These are phyloP conservation scores for Lasiodiplodia sp. DNA, from an alignment of 2,329 filamentous ascomycete genomes.

Conservation along the genomic window DNA sequence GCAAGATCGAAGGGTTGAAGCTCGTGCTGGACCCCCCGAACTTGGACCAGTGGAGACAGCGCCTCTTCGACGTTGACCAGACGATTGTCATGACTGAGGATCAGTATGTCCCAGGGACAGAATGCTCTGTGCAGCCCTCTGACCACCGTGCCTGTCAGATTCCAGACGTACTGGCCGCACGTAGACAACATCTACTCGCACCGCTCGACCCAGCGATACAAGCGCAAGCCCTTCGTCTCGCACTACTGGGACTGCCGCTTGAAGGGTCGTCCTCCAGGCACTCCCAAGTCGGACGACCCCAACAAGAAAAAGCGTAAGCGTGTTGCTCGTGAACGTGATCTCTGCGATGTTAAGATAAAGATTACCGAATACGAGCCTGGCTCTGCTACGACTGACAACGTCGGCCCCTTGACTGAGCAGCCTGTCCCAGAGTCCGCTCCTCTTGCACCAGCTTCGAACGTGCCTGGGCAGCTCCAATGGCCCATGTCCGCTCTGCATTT, in stretches of 20 bases:
- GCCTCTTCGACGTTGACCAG: conserved; percentile 77
- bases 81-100: conserved; percentile 76
- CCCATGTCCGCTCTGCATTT: conserved; percentile 5
- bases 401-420: conserved; percentile 17
- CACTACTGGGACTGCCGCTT: conserved; percentile 87
- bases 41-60: conserved; percentile 73
- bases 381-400: conserved; percentile 21
- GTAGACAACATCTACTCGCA: conserved; percentile 87
- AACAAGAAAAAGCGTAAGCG: conserved; percentile 84
- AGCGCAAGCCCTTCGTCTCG: conserved; percentile 81
- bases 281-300: conserved; percentile 79
- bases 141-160: conserved; percentile 55
- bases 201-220: conserved; percentile 80
- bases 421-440: background rate
- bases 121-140: conserved; percentile 6
- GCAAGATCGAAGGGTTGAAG: conserved; percentile 61
- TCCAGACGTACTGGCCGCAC: conserved; percentile 82
- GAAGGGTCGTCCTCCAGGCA: conserved; percentile 80
- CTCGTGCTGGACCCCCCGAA: conserved; percentile 72
- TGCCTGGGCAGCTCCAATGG: conserved; percentile 14
- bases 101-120: conserved; percentile 60
- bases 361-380: conserved; percentile 74
- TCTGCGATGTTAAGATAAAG: conserved; percentile 89
- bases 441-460: background rate
- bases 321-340: conserved; percentile 74